Evolutionary conservation across 176 grass and related monocot species (phyloP).

Genomic region (Oryza meyeriana): DNA sequence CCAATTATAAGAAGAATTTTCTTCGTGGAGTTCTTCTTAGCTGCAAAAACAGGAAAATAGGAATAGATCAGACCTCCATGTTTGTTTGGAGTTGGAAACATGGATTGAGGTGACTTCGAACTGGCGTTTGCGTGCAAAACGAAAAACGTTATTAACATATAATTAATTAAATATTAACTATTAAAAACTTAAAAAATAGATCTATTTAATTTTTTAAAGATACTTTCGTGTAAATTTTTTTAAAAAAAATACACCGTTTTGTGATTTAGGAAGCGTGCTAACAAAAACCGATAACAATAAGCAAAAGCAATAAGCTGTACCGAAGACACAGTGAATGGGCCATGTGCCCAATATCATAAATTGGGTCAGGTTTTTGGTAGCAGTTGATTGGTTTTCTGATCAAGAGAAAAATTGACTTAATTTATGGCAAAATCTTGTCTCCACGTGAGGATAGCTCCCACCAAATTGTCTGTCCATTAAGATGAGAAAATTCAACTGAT

Average conservation of each 20-base stretch:
- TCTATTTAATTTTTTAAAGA: no score
- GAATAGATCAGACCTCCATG: background rate
- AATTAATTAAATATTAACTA: no score
- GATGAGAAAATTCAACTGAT: background rate
- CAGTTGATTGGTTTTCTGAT: constrained; percentile 17
- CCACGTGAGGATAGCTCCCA: background rate
- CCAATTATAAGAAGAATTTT: constrained; percentile 18
- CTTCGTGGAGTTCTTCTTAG: background rate
- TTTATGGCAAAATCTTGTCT: background rate
- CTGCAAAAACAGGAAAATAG: background rate
- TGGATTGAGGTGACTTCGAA: no score
- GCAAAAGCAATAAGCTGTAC: no score
- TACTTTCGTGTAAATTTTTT: no score
- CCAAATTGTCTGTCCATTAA: background rate
- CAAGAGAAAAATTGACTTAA: background rate
- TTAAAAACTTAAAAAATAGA: no score
- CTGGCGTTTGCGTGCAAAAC: no score
- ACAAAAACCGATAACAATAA: no score
- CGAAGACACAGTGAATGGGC: no score
- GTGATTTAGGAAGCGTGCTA: no score
- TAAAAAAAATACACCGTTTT: no score
- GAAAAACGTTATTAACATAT: no score
- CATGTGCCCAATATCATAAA: constrained; percentile 17
- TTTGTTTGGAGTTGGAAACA: background rate
- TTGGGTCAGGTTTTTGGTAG: background rate